phyloP scores from a whole-genome alignment of 2,329 filamentous ascomycete genomes.

The Verticillium longisporum region DNA sequence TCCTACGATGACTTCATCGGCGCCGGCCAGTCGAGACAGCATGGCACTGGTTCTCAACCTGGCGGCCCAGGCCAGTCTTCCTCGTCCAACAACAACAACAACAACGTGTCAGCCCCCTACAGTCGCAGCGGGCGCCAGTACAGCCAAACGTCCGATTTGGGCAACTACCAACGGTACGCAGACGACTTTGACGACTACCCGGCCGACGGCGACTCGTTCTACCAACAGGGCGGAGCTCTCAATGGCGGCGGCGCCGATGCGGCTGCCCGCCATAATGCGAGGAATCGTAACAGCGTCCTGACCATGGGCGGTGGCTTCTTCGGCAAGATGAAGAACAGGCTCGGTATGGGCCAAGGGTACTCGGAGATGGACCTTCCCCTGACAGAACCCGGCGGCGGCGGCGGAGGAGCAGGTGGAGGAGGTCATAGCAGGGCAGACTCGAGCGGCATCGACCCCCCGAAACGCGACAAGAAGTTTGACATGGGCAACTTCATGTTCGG shows the following conservation, averaged over 20 bases:
- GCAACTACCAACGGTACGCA: conserved; percentile 89
- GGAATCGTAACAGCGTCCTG: conserved; percentile 83
- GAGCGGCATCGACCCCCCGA: conserved; percentile 28
- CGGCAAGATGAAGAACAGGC: conserved; percentile 80
- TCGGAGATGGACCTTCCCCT: conserved; percentile 97
- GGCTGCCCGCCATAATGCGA: conserved; percentile 42
- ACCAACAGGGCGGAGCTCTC: conserved; percentile 64
- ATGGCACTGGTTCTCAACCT: conserved; percentile 31
- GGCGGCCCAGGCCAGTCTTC: conserved; percentile 17
- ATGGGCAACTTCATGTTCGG: conserved; percentile 85
- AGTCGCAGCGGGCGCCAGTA: conserved; percentile 37
- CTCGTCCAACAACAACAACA: not conserved
- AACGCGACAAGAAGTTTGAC: conserved; percentile 53
- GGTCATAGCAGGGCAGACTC: conserved; percentile 36
- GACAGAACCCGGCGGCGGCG: conserved; percentile 61
- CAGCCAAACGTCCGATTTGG: conserved; percentile 73
- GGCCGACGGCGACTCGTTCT: conserved; percentile 73
- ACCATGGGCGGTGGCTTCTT: conserved; percentile 80
- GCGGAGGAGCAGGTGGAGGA: conserved; percentile 18
- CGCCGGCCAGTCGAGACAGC: conserved; percentile 44
- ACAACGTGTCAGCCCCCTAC: conserved; percentile 34
- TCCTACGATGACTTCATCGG: conserved; percentile 96
- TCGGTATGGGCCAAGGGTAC: conserved; percentile 83
- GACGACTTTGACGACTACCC: conserved; percentile 77
- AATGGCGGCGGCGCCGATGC: conserved; percentile 45